A percentile compares a stretch with the other conserved stretches of the same genome.
Evolutionary conservation across 2,329 filamentous ascomycete genomes (phyloP).

Genomic region (Pseudovirgaria hyperparasitica): DNA sequence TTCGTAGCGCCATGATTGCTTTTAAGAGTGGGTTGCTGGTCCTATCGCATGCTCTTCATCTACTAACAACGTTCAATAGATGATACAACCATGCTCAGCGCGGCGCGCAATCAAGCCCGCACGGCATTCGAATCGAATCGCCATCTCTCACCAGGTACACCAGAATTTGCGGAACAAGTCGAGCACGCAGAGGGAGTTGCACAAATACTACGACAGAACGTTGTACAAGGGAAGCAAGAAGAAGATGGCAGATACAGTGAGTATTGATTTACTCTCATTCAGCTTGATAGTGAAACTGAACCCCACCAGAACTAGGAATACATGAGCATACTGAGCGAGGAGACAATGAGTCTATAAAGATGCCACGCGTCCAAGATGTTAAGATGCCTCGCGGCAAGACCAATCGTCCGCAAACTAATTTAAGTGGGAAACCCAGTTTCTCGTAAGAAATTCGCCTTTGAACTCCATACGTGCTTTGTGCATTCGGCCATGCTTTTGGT

Average conservation of each 20-base stretch:
- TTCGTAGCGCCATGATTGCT: constrained; percentile 69
- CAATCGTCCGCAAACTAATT: too few species aligned
- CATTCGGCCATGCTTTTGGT: too few species aligned
- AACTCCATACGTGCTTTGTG: too few species aligned
- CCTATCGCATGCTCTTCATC: constrained; percentile 1
- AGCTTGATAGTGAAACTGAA: constrained; percentile 8
- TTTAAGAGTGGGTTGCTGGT: constrained; percentile 55
- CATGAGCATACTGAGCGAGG: constrained; percentile 85
- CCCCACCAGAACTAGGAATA: constrained; percentile 61
- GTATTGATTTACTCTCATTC: constrained; percentile 12
- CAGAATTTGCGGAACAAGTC: constrained; percentile 52
- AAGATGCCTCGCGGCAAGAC: too few species aligned
- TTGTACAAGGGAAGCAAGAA: constrained; percentile 65
- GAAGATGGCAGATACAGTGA: constrained; percentile 46
- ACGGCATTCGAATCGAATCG: constrained; percentile 59
- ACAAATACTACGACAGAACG: constrained; percentile 63
- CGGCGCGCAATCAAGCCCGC: constrained; percentile 62
- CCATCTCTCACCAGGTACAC: constrained; percentile 42
- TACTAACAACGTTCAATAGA: constrained; percentile 35
- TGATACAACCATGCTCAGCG: constrained; percentile 54
- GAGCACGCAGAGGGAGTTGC: constrained; percentile 74
- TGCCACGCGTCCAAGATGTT: too few species aligned
- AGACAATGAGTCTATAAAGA: constrained; percentile 83
- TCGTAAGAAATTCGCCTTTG: too few species aligned
- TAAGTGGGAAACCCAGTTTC: too few species aligned